A percentile compares a stretch with the other conserved stretches of the same genome.
These are phyloP conservation scores for Suhomyces chickasaworum DNA, from an alignment of 1,139 yeast species.

Conservation along the genomic window DNA sequence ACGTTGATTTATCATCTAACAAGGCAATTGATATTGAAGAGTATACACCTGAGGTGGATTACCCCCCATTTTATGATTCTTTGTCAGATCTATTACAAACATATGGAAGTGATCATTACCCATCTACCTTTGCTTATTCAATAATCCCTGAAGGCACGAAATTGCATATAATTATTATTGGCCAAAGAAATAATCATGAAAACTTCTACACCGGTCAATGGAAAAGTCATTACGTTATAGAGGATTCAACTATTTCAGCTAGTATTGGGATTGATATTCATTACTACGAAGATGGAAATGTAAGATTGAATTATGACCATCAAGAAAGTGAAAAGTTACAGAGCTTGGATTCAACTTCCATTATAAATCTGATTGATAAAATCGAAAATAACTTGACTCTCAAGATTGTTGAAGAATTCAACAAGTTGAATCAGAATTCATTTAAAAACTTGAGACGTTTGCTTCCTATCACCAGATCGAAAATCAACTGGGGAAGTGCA, in stretches of 20 bases:
- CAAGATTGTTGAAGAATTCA: slow-evolving; percentile 63
- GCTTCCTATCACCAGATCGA: slow-evolving; percentile 87
- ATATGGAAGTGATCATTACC: slow-evolving; percentile 54
- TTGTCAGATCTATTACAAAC: slow-evolving; percentile 33
- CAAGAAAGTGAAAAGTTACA: slow-evolving; percentile 27
- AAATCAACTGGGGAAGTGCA: slow-evolving; percentile 93
- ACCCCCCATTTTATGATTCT: slow-evolving; percentile 35
- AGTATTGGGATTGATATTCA: slow-evolving; percentile 72
- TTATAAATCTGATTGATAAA: slow-evolving; percentile 54
- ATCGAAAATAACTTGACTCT: slow-evolving; percentile 66
- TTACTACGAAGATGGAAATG: slow-evolving; percentile 96
- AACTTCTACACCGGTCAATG: slow-evolving; percentile 93
- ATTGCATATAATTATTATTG: slow-evolving; percentile 50
- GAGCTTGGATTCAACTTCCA: slow-evolving; percentile 26
- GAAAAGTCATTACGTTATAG: slow-evolving; percentile 64
- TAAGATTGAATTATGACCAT: slow-evolving; percentile 64
- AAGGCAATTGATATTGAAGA: slow-evolving; percentile 55
- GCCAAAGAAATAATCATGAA: slow-evolving; percentile 69
- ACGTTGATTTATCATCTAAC: slow-evolving; percentile 56
- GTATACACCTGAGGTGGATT: slow-evolving; percentile 25
- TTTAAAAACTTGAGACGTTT: slow-evolving; percentile 88
- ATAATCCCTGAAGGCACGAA: slow-evolving; percentile 39
- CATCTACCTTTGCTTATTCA: slow-evolving; percentile 51
- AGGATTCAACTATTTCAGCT: slow-evolving; percentile 49
- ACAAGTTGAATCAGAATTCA: slow-evolving; percentile 71